Evolutionary conservation across 2,329 filamentous ascomycete genomes (phyloP).

Genomic region (Sclerotinia nivalis): DNA sequence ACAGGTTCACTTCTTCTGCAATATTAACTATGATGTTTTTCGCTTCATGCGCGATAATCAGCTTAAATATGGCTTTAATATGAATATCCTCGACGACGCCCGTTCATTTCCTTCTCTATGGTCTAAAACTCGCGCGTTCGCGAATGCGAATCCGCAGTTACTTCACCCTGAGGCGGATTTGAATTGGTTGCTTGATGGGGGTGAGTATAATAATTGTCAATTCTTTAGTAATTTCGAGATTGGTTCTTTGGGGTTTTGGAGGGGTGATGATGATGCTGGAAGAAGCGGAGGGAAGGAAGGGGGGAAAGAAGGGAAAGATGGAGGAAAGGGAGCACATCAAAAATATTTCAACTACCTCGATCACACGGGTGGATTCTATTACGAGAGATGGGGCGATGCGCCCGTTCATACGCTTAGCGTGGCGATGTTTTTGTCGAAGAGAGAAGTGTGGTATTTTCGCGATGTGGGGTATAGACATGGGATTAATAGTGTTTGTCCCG

Average conservation of each 20-base stretch:
- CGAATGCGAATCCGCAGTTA: conserved; percentile 81
- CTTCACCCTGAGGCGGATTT: conserved; percentile 79
- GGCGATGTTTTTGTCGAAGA: conserved; percentile 79
- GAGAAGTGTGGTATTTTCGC: conserved; percentile 95
- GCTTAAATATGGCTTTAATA: conserved; percentile 74
- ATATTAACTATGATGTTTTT: conserved; percentile 82
- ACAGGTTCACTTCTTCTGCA: conserved; percentile 55
- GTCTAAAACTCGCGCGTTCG: conserved; percentile 91
- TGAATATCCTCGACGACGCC: conserved; percentile 92
- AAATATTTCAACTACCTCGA: conserved; percentile 91
- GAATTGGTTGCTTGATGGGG: conserved; percentile 84
- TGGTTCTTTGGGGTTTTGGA: conserved; percentile 86
- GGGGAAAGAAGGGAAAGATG: too few relatives aligned
- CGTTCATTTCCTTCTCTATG: conserved; percentile 92
- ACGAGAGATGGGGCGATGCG: conserved; percentile 95
- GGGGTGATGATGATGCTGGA: conserved; percentile 68
- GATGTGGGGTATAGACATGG: conserved; percentile 95
- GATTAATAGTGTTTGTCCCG: conserved; percentile 46
- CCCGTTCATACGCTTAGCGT: conserved; percentile 95
- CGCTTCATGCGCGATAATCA: conserved; percentile 82
- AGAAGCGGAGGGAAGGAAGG: conserved; percentile 22
- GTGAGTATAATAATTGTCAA: conserved; percentile 94
- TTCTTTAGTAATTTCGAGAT: conserved; percentile 99
- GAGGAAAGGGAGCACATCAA: conserved; percentile 39
- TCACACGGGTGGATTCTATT: conserved; percentile 91